Base-by-base conservation (phyloP, 2,329 filamentous ascomycete species). In the Verticillium nonalfalfae region DNA sequence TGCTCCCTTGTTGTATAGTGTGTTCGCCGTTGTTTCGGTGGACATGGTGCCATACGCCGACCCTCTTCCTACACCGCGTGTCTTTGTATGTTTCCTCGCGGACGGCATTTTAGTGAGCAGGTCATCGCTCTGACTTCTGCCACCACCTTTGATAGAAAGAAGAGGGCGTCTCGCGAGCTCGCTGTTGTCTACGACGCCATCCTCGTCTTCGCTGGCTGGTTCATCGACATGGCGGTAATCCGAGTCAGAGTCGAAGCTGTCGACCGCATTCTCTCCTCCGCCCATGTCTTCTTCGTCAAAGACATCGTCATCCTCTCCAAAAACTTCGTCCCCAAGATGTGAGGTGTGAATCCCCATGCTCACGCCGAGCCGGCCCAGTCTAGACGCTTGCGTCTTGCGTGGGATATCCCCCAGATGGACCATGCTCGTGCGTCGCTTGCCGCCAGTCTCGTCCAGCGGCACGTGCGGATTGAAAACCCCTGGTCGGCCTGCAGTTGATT, bases 281-380 rank as follows among this genome's bases (percentile, higher is more conserved):
- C 77, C 80, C 9, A 74, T 73, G 5, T 73, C 73, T 60, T 73
- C 76, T 36, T 72, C 75, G 11, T 68, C 66, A 55, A 67, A 69
- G 14, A 63, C 67, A 34, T 67, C 69, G 13, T 63, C 67, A 34
- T 76, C 72, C 10, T 79, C 77, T 35, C 76, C 77, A 4, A 90
- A 77, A 11, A 89, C 81, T 31, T 85, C 83, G 61, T 85, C 81
- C 9, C 86, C 81, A 1, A 96, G 75, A 60, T 86, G 85, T 65
- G 93, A 89, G 3, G 90, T 93, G 65, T 88, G 87, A 75, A 94
- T 93, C 1, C 89, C 88, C 64, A 91, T 79, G 66, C 80, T 90
- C 26, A 90, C 80, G 3, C 87, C 87, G 57, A 90, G 74, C 73
- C 83, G 80, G 65, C 77, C 73, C 18, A 85, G 70, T 15, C 75